A percentile compares a stretch with the other conserved stretches of the same genome.
Conservation (phyloP, 371 early-diverging fungal genomes). For the Circinella minor region DNA sequence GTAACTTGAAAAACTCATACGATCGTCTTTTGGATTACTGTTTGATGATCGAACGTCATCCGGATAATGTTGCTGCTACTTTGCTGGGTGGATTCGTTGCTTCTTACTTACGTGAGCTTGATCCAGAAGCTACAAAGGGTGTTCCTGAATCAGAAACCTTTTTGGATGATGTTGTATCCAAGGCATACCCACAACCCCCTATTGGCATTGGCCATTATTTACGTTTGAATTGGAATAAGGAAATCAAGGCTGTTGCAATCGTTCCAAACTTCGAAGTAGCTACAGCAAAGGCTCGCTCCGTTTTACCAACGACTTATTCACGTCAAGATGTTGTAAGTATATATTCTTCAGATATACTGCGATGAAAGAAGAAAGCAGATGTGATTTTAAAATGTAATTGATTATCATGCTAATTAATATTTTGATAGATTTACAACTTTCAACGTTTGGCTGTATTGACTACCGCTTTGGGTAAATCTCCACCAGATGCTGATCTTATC, state of each 20-base stretch:
- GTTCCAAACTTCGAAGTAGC: slow-evolving; percentile 93
- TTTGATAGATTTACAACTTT: slow-evolving; percentile 83
- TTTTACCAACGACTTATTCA: slow-evolving; percentile 79
- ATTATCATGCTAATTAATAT: neutral
- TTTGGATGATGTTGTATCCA: slow-evolving; percentile 30
- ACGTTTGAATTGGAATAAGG: slow-evolving; percentile 66
- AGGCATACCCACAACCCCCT: slow-evolving; percentile 56
- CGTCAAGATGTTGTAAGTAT: slow-evolving; percentile 80
- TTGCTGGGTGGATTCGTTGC: slow-evolving; percentile 94
- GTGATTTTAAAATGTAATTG: too few species aligned
- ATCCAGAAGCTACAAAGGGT: slow-evolving; percentile 56
- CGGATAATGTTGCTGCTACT: slow-evolving; percentile 95
- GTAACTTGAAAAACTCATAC: slow-evolving; percentile 65
- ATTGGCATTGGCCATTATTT: slow-evolving; percentile 72
- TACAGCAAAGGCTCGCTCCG: slow-evolving; percentile 90
- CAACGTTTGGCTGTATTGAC: slow-evolving; percentile 92
- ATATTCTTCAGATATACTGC: neutral
- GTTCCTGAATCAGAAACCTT: slow-evolving; percentile 67
- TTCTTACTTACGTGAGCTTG: slow-evolving; percentile 70
- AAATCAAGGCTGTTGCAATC: slow-evolving; percentile 82
- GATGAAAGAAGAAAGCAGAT: too few species aligned
- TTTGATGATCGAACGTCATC: slow-evolving; percentile 92
- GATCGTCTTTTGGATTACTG: slow-evolving; percentile 87
- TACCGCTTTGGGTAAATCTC: slow-evolving; percentile 73
- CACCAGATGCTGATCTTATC: slow-evolving; percentile 75